Evolutionary conservation across 192 early-diverging fungal species (phyloP), one percentile per base, ranked within the genome.

Genomic region (Mortierella antarctica): DNA sequence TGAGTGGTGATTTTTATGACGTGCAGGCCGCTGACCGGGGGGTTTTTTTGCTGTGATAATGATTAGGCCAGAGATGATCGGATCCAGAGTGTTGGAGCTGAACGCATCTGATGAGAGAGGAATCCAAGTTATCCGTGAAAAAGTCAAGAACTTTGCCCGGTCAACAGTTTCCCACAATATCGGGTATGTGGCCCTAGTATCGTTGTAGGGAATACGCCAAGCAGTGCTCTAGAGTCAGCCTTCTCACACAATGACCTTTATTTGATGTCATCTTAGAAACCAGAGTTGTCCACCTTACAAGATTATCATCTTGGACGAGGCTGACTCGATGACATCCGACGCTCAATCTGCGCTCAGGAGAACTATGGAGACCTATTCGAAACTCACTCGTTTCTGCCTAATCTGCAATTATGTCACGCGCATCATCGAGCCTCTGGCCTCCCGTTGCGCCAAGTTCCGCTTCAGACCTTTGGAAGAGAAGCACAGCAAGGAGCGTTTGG

Each of bases 61-160:
- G 65, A 10, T 83, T 86, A 96, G 96, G 17, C 92, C 95, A 11
- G 93, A 93, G 56, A 73, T 94, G 21, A 88, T 91, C 62, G 92
- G 90, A 68, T 77, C 85, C 31, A 90, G 97, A 31, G 93, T 98
- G 2, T 87, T 98, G 10, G 97, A 99, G 82, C 85, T 99, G 31
- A 99, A 99, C 83, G 97, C 97, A 3, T 97, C 96, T 0, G 96
- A 99, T 74, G 97, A 99, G 86, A 93, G 96, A 47, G 97, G 97
- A n/a, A 99, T 99, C 53, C 85, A 92, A 15, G 91, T 98, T 47
- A 89, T 99, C 45, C 89, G 97, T 48, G 94, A 93, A 44, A 98
- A 97, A 61, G 90, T 99, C 50, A 98, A 98, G 78, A 94, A 93
- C 64, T 99, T 98, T 92, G 95, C 97, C 8, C 85, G 93, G 46